These are phyloP conservation scores for Chytridium lagenaria DNA, from an alignment of 371 early-diverging fungal genomes.

Conservation along the genomic window DNA sequence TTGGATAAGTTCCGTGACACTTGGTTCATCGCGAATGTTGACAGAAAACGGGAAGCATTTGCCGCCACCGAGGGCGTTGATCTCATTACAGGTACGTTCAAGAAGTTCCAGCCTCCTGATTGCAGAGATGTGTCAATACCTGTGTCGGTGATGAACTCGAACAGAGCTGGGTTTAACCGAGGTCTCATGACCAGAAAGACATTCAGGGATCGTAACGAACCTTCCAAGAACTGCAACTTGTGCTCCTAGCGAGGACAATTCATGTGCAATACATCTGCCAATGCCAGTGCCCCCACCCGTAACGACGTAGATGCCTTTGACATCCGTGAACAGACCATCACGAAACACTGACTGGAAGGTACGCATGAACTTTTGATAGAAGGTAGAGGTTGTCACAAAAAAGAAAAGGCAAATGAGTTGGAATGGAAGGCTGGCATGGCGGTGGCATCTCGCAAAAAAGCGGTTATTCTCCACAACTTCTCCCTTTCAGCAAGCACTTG, in stretches of 20 bases:
- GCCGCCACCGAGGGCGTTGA: conserved; percentile 41
- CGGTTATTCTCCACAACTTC: background rate
- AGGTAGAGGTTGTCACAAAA: background rate
- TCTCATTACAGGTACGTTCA: conserved; percentile 45
- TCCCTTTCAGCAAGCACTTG: too few species aligned
- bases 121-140: background rate
- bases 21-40: conserved; percentile 54
- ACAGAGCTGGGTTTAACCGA: too few species aligned
- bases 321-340: conserved; percentile 39
- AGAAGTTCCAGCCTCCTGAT: conserved; percentile 47
- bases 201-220: background rate
- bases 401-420: background rate
- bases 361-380: background rate
- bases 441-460: too few species aligned
- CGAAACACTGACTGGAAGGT: background rate
- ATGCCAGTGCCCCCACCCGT: conserved; percentile 58
- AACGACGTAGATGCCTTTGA: conserved; percentile 48
- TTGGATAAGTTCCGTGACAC: conserved; percentile 41
- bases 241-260: conserved; percentile 59
- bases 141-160: too few species aligned
- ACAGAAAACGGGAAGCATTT: conserved; percentile 46
- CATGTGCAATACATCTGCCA: conserved; percentile 59
- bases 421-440: background rate
- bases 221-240: conserved; percentile 58
- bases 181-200: background rate